Evolutionary conservation across 148 eudicot genomes (phyloP).

Genomic region (Rhododendron kiyosumense): DNA sequence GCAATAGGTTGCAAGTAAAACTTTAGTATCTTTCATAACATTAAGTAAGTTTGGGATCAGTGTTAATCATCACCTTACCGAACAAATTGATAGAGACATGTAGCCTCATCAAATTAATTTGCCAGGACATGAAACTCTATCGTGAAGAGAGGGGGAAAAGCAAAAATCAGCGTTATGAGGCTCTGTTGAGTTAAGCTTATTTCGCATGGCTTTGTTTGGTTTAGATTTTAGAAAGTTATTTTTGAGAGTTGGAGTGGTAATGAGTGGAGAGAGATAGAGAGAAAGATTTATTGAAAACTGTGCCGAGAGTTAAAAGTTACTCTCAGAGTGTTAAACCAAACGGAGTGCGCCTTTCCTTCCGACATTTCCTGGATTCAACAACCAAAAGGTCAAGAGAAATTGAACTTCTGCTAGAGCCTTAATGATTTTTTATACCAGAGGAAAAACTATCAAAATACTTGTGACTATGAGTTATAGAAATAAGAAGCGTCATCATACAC

Average conservation of each 20-base stretch:
- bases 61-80: not conserved
- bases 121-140: not conserved
- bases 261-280: too few species aligned
- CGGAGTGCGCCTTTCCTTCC: not conserved
- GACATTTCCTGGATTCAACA: not conserved
- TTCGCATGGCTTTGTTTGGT: too few species aligned
- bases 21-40: not conserved
- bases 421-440: not conserved
- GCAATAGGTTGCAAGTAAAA: not conserved
- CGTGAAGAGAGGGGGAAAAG: not conserved
- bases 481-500: not conserved
- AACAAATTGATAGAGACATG: not conserved
- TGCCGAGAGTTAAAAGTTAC: too few species aligned
- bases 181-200: not conserved
- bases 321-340: too few species aligned
- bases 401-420: not conserved
- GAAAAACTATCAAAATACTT: not conserved
- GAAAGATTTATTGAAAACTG: too few species aligned
- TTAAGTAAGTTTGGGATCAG: not conserved
- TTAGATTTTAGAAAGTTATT: too few species aligned
- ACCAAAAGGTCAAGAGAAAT: not conserved
- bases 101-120: not conserved
- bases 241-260: too few species aligned
- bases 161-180: not conserved
- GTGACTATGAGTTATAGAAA: not conserved